These are phyloP conservation scores for Stephania yunnanensis DNA, from an alignment of 164 flowering plant species.

Conservation along the genomic window DNA sequence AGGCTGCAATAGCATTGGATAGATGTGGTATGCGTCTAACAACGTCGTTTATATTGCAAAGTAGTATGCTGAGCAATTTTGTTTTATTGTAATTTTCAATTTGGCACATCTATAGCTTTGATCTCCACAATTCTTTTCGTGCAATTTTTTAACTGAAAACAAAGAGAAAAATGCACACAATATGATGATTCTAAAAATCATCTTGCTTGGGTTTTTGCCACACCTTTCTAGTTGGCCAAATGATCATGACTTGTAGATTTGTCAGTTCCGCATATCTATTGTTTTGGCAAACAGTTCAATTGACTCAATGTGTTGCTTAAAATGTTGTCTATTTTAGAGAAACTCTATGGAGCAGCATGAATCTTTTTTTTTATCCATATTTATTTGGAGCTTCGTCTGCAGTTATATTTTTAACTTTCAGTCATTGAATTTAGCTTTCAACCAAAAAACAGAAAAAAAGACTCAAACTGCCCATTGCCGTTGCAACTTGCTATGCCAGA, in stretches of 20 bases:
- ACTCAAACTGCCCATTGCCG: no score
- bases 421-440: background rate
- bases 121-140: background rate
- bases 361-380: background rate
- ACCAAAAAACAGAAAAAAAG: no score
- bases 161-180: background rate
- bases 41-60: constrained; percentile 5
- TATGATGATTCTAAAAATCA: no score
- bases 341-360: background rate
- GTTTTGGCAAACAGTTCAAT: background rate
- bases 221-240: background rate
- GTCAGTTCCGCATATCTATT: background rate
- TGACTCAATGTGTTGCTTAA: background rate
- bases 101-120: background rate
- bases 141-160: background rate
- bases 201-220: background rate
- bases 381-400: background rate
- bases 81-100: background rate
- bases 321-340: background rate
- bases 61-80: background rate
- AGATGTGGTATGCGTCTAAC: constrained; percentile 61
- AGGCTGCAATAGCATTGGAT: constrained; percentile 53
- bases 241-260: background rate
- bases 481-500: background rate
- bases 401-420: background rate